These are phyloP conservation scores for Globisporangium paddicum DNA, from an alignment of 352 stramenopile genomes.

Conservation along the genomic window DNA sequence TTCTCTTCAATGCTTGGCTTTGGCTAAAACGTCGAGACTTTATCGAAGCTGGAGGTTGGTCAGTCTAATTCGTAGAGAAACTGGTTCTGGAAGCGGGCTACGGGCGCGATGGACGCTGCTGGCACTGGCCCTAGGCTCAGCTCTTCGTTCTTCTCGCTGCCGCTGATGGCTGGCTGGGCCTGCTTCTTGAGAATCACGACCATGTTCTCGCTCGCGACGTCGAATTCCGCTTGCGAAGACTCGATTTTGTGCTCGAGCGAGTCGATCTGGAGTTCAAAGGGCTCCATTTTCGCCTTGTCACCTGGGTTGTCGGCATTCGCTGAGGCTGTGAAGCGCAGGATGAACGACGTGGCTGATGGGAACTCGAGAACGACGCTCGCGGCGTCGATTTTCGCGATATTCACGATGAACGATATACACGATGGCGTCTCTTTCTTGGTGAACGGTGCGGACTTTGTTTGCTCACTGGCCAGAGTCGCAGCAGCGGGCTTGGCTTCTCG, in stretches of 20 bases:
- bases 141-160: neutral
- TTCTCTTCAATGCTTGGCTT: neutral
- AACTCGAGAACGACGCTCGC: slow-evolving; percentile 36
- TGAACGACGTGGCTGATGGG: slow-evolving; percentile 26
- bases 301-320: neutral
- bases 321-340: slow-evolving; percentile 22
- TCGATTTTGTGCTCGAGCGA: slow-evolving; percentile 15
- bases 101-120: slow-evolving; percentile 8
- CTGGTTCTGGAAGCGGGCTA: slow-evolving; percentile 64
- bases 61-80: slow-evolving; percentile 69
- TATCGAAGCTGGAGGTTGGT: neutral
- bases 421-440: slow-evolving; percentile 35
- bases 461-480: neutral
- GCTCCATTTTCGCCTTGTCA: neutral
- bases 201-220: slow-evolving; percentile 72
- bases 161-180: neutral
- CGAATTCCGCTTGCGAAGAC: slow-evolving; percentile 21
- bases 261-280: slow-evolving; percentile 32
- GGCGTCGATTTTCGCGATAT: slow-evolving; percentile 29
- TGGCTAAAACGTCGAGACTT: neutral
- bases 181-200: slow-evolving; percentile 47
- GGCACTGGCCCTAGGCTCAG: slow-evolving; percentile 4
- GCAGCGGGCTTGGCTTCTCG: neutral
- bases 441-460: slow-evolving; percentile 16
- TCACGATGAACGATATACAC: slow-evolving; percentile 51